Base-by-base conservation (phyloP, 352 stramenopile genomes). In the Globisporangium ultimum region DNA sequence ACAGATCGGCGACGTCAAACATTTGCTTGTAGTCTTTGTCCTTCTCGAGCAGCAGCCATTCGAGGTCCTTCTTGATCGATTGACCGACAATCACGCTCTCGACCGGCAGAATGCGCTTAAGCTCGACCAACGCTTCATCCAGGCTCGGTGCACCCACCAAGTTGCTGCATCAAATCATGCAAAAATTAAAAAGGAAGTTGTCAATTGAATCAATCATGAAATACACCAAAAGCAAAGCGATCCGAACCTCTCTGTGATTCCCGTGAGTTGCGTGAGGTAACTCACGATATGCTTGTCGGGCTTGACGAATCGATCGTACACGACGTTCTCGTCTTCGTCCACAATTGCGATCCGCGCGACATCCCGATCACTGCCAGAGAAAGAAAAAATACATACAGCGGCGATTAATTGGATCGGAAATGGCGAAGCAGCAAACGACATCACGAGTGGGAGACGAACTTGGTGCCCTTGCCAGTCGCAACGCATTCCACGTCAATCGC, bases 401-500 rank as follows among this genome's bases (percentile, higher is more conserved):
- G 24, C 24, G 24, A 28, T 28, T 28, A 28, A 5, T 28, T 28
- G 24, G 24, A 5, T 28, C 5, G 24, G 24, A 28, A 28, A 28
- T 2, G 2, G 24, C 24, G 5, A 28, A 28, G 24, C 24, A 28
- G 24, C 24, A 28, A 5, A 28, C 24, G 2, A 28, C 24, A 28
- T 28, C 24, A 28, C 24, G 7, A 21, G 20, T 21, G 36, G 0
- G 15, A 14, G 22, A 80, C 78, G 56, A 59, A 94, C 85, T 81
- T 74, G 42, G 70, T 84, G 52, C 84, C 87, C 28, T 70, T 87
- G 15, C 91, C 91, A 0, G 88, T 96, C 15, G 91, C 89, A 14
- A 98, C 87, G 68, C 91, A 98, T 69, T 98, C 91, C 54, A 98
- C 89, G 65, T 98, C 91, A 64, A 98, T 96, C 11, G 88, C 90